phyloP scores from a whole-genome alignment of 2,329 filamentous ascomycete species.

The Fusarium solani-melongenae region DNA sequence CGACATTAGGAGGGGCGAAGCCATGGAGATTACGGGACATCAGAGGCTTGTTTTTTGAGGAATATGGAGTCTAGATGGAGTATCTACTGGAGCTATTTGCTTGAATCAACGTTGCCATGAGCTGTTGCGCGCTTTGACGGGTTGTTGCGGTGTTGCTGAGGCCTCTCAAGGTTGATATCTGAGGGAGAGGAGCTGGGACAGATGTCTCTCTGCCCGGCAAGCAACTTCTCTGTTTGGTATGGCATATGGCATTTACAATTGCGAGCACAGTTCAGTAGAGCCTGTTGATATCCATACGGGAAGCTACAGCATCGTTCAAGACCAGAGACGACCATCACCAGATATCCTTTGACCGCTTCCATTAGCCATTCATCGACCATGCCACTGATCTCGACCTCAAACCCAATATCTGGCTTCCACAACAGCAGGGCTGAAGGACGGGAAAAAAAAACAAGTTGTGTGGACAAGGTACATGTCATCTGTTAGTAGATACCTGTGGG shows the following conservation, averaged over 20 bases:
- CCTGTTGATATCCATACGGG: not conserved
- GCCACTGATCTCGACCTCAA: not conserved
- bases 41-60: not conserved
- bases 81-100: not conserved
- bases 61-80: not conserved
- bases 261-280: not conserved
- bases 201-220: not conserved
- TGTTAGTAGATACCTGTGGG: slow-evolving; percentile 46
- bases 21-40: slow-evolving; percentile 15
- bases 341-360: not conserved
- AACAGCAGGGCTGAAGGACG: slow-evolving; percentile 12
- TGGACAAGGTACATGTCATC: slow-evolving; percentile 41
- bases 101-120: not conserved
- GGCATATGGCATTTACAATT: not conserved
- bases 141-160: not conserved
- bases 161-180: slow-evolving; percentile 2
- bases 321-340: not conserved
- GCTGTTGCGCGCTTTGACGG: not conserved
- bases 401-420: slow-evolving; percentile 7
- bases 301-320: not conserved
- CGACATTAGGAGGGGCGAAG: slow-evolving; percentile 7
- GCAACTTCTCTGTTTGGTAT: not conserved
- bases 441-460: not conserved
- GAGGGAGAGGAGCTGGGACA: not conserved
- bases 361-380: not conserved